phyloP scores from a whole-genome alignment of 2,329 filamentous ascomycete genomes.

The Alternaria postmessia region DNA sequence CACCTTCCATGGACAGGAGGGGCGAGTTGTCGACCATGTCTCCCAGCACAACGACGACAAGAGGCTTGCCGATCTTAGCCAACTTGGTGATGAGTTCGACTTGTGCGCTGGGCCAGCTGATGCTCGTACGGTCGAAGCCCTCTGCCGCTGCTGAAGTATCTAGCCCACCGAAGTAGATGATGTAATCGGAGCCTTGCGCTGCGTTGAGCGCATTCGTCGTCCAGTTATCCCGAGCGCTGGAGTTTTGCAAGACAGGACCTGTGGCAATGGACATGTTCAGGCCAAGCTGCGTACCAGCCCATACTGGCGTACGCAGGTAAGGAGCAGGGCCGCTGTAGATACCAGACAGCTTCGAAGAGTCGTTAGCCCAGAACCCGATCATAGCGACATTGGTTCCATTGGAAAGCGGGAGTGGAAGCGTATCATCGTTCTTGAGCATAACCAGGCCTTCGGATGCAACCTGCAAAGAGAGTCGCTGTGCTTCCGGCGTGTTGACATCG shows the following conservation, averaged over 20 bases:
- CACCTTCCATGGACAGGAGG: conserved; percentile 57
- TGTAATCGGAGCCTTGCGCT: conserved; percentile 58
- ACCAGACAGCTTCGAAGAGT: conserved; percentile 65
- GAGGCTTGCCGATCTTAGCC: conserved; percentile 57
- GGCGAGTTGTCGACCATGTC: conserved; percentile 62
- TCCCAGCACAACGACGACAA: conserved; percentile 63
- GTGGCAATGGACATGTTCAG: conserved; percentile 50
- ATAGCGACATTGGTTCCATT: conserved; percentile 59
- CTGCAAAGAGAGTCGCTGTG: conserved; percentile 43
- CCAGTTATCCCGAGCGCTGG: not conserved
- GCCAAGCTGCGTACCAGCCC: conserved; percentile 59
- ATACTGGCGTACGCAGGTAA: conserved; percentile 59
- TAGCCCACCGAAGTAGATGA: conserved; percentile 65
- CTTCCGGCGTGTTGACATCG: conserved; percentile 64
- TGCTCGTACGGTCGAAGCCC: conserved; percentile 59
- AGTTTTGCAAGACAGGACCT: not conserved
- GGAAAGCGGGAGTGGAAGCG: conserved; percentile 38
- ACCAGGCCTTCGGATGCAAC: too few species aligned
- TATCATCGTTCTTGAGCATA: too few species aligned
- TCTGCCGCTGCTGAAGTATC: conserved; percentile 63
- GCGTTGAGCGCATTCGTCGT: conserved; percentile 27
- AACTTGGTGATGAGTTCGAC: conserved; percentile 61
- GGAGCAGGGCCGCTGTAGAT: conserved; percentile 61
- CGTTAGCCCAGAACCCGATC: conserved; percentile 67
- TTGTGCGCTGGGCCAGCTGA: conserved; percentile 63